Evolutionary conservation across 202 grass and related monocot species (phyloP), one percentile per base, ranked within the genome.

Genomic region (Digitaria exilis): DNA sequence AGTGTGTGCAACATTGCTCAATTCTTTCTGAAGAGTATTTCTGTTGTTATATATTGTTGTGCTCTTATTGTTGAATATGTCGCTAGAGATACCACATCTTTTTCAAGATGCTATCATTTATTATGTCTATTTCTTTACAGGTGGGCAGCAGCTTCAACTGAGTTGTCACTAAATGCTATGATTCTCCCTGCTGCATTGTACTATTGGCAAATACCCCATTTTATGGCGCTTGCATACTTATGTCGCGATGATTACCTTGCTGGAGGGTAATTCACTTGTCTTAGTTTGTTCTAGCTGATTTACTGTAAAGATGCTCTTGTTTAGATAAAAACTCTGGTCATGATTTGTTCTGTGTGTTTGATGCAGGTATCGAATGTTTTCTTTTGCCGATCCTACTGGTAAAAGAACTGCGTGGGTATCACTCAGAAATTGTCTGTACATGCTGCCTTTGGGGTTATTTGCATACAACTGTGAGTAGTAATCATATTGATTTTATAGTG

Each of bases 131-230:
- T 16, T 86, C 74, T 25, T 37, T 87, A 65, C 81, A 94, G 94
- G 76, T 97, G 91, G 94, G 90, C 86, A 0, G 94, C 94, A 60
- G 92, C 94, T 83, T 92, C 90, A 37, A 88, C 88, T 86, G 90
- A 94, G 74, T 12, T 97, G 78, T 78, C 94, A 66, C 75, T 87
- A 45, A 91, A 92, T 87, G 77, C 94, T 80, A 89, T 88, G 88
- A 91, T 97, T 85, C 90, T 97, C 59, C 94, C 94, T 72, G 94
- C 92, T 43, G 88, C 92, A 73, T 65, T 97, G 79, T 97, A 94
- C 88, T 94, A 76, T 78, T 97, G 94, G 94, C 94, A 97, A 76
- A 84, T 97, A 86, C 94, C 94, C 14, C 94, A 97, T 81, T 97
- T 97, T 57, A 97, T 97, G 94, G 90, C 94, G 65, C 94, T 97